Evolutionary conservation across 1,139 yeast genomes (phyloP).

Genomic region (Pichia sp.): DNA sequence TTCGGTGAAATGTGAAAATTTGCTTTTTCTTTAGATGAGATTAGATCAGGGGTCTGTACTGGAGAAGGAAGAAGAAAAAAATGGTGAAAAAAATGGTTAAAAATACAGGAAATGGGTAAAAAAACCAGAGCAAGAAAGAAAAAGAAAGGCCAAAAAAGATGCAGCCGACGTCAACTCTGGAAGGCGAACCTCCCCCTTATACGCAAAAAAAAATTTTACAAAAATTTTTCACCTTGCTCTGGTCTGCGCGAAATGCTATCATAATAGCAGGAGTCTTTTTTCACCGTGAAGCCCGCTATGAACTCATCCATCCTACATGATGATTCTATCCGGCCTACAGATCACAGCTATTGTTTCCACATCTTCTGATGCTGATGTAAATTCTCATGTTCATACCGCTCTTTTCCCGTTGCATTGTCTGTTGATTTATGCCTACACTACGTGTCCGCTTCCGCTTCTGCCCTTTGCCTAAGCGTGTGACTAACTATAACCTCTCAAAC

Average conservation of each 20-base stretch:
- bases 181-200: neutral
- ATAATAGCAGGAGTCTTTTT: too few species aligned
- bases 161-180: neutral
- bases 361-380: too few species aligned
- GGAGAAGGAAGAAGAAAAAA: conserved; percentile 11
- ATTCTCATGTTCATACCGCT: too few species aligned
- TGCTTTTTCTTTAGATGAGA: conserved; percentile 14
- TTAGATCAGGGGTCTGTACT: conserved; percentile 19
- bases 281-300: too few species aligned
- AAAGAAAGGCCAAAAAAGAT: neutral
- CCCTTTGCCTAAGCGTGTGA: too few species aligned
- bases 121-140: neutral
- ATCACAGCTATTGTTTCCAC: too few species aligned
- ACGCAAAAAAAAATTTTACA: neutral
- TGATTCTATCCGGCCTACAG: neutral
- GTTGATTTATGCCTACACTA: too few species aligned
- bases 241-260: too few species aligned
- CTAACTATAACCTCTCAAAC: too few species aligned
- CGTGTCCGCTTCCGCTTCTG: too few species aligned
- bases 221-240: conserved; percentile 1
- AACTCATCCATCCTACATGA: neutral
- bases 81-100: conserved; percentile 7
- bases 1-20: neutral
- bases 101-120: conserved; percentile 3
- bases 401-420: too few species aligned